Base-by-base conservation (phyloP, 2,329 filamentous ascomycete species). In the Aspergillus bombycis region DNA sequence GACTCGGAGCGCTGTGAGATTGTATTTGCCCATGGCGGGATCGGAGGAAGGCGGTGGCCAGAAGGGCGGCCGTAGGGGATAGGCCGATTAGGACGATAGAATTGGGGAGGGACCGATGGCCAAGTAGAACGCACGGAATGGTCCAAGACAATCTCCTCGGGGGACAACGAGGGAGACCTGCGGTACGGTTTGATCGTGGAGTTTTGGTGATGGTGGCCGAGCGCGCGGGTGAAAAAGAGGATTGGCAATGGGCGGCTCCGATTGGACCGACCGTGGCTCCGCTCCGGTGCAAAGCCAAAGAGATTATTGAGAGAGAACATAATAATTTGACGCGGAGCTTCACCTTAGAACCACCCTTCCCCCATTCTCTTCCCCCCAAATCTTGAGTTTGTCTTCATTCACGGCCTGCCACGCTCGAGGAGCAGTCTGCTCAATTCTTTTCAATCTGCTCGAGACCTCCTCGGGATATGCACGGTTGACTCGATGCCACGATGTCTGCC, bases 401-500 rank as follows among this genome's bases (percentile, higher is more conserved):
- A 8, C 54, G 26, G 36, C 55, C 26, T 11, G 38, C 46, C 45
- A 58, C 60, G 28, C 41, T 57, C 48, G 62, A 65, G 66, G 59
- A 68, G 64, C 62, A 62, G 58, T 65, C 59, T 41, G 52, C 26
- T 57, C 46, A 58, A 34, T 60, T 48, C 60, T 55, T 54, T 36
- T 60, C 64, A 62, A 67, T 61, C 66, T 65, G 69, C 67, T 70
- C 65, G 62, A 63, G 64, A 65, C 61, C 57, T 57, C 66, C 58
- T 65, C 64, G 65, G 69, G 73, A 75, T 65, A 76, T 76, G 74
- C 71, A 72, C 67, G 70, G 72, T 67, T 76, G 68, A 74, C 64
- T 70, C 65, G 68, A 77, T 79, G 78, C 79, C 85, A 88, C 81
- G 71, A 89, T 89, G 87, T 83, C 79, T 81, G 80, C 76, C 80